A percentile compares a stretch with the other conserved stretches of the same genome.
phyloP scores from a whole-genome alignment of 441 rosid species.

The Populus hybrid region DNA sequence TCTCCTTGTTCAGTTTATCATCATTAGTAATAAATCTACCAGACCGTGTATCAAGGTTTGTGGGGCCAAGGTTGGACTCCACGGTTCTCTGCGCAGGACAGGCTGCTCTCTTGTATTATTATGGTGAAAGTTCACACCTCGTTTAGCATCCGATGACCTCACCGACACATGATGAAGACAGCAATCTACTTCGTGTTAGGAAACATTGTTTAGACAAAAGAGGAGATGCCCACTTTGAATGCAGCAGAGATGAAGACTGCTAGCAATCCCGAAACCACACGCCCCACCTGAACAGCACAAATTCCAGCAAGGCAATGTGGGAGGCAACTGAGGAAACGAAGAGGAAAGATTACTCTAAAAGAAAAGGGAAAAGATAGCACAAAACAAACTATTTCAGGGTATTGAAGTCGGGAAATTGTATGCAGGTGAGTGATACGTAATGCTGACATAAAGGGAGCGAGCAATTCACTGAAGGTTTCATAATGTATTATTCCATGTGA shows the following conservation, averaged over 20 bases:
- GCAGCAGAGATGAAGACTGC: not conserved
- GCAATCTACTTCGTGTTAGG: not conserved
- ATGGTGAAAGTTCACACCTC: not conserved
- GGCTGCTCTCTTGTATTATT: not conserved
- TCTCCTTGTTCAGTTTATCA: no score
- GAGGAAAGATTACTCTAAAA: not conserved
- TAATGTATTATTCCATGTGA: not conserved
- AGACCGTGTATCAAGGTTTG: conserved; percentile 1
- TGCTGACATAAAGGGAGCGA: not conserved
- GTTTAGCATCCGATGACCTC: not conserved
- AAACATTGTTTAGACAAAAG: no score
- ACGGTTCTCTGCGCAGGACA: not conserved
- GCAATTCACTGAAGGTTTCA: not conserved
- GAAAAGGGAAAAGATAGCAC: no score
- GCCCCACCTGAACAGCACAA: not conserved
- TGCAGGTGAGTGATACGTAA: no score
- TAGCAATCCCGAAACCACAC: not conserved
- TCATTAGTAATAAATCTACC: no score
- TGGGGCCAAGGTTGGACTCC: not conserved
- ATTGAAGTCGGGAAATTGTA: no score
- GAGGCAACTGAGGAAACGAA: not conserved
- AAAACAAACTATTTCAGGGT: no score
- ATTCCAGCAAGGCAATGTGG: not conserved
- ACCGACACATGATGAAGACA: not conserved
- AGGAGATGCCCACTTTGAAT: not conserved